These are phyloP conservation scores for Cytospora chrysosperma DNA, from an alignment of 2,329 filamentous ascomycete genomes.

Conservation along the genomic window DNA sequence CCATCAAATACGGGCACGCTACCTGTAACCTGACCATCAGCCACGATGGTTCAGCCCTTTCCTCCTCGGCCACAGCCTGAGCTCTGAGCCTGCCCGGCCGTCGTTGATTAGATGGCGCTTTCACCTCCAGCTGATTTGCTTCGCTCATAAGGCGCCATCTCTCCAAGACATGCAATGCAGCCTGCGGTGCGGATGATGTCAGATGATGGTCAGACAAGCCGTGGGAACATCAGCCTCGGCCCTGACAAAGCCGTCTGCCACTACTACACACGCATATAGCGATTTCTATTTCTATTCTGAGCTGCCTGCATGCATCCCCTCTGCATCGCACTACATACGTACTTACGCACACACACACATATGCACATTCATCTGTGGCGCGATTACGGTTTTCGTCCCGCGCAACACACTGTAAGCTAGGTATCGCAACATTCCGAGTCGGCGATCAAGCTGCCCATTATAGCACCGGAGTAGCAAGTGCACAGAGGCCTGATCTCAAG, in stretches of 20 bases:
- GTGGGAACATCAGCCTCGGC: constrained; percentile 20
- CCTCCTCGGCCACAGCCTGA: not conserved
- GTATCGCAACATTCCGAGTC: not conserved
- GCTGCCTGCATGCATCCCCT: constrained; percentile 1
- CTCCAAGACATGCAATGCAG: constrained; percentile 1
- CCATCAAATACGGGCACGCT: not conserved
- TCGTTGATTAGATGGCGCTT: not conserved
- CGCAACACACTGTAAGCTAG: not conserved
- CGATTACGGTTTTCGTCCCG: not conserved
- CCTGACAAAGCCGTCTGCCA: constrained; percentile 16
- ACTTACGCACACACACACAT: no score
- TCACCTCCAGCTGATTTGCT: constrained; percentile 3
- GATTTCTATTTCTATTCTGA: constrained; percentile 21
- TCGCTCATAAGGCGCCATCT: not conserved
- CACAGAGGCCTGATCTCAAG: not conserved
- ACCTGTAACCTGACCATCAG: constrained; percentile 4
- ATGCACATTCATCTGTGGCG: not conserved
- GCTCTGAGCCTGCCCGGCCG: not conserved
- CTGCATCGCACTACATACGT: not conserved
- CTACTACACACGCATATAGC: constrained; percentile 16
- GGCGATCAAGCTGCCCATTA: not conserved
- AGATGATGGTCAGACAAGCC: constrained; percentile 14
- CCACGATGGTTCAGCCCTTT: constrained; percentile 8
- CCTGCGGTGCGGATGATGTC: constrained; percentile 22
- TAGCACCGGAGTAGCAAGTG: not conserved